Evolutionary conservation across 805 yeast species (phyloP).

Genomic region (Kuraishia molischiana): DNA sequence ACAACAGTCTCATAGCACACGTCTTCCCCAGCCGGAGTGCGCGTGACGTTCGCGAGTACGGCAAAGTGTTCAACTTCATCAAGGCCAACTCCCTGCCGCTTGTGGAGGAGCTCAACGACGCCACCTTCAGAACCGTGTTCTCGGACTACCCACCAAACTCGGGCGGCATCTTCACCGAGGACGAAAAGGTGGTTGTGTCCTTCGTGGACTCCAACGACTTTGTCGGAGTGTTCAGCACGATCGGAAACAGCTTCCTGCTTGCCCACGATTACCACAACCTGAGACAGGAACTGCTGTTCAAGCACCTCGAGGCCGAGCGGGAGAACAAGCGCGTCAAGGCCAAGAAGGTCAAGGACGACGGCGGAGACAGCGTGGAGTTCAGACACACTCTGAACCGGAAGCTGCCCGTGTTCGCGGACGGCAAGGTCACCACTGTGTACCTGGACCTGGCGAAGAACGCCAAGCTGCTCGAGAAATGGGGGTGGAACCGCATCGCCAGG

Average conservation of each 20-base stretch:
- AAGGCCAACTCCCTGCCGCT: constrained; percentile 38
- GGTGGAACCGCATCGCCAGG: constrained; percentile 27
- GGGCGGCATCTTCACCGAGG: constrained; percentile 14
- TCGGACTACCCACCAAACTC: constrained; percentile 11
- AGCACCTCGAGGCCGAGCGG: constrained; percentile 25
- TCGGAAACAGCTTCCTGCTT: constrained; percentile 7
- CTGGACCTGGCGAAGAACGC: constrained; percentile 35
- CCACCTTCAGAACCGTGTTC: constrained; percentile 25
- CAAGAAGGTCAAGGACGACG: constrained; percentile 28
- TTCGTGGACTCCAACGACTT: constrained; percentile 33
- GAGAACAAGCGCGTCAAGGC: constrained; percentile 32
- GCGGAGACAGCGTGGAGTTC: constrained; percentile 32
- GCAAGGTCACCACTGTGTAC: constrained; percentile 31
- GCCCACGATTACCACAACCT: constrained; percentile 39
- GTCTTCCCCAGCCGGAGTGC: constrained; percentile 55
- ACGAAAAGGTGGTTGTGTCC: constrained; percentile 38
- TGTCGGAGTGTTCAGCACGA: constrained; percentile 10
- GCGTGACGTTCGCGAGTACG: constrained; percentile 46
- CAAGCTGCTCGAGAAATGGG: constrained; percentile 15
- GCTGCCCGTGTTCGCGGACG: constrained; percentile 28
- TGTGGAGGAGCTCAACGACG: constrained; percentile 39
- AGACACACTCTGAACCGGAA: constrained; percentile 41
- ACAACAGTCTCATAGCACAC: constrained; percentile 39
- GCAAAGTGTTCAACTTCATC: constrained; percentile 40
- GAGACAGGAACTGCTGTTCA: constrained; percentile 30